These are phyloP conservation scores for Clavispora carvajalis DNA, from an alignment of 805 yeast genomes.

Conservation along the genomic window DNA sequence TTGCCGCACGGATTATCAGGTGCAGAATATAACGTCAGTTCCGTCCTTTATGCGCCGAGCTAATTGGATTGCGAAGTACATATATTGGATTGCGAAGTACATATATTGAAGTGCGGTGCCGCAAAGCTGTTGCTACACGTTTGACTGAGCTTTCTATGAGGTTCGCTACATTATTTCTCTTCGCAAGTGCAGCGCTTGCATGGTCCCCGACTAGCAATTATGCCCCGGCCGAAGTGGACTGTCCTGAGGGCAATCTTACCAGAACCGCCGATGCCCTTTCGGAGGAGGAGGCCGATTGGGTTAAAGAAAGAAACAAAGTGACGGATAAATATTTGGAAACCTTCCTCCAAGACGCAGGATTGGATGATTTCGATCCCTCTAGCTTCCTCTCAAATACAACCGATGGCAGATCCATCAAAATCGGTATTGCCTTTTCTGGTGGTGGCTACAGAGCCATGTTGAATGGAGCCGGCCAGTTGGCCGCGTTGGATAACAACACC, in stretches of 20 bases:
- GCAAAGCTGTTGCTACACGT: too few species aligned
- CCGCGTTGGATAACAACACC: slow-evolving; percentile 76
- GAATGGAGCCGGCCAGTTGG: slow-evolving; percentile 74
- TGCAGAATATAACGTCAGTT: too few species aligned
- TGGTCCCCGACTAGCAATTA: slow-evolving; percentile 12
- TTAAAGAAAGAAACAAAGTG: slow-evolving; percentile 22
- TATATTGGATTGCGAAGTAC: too few species aligned
- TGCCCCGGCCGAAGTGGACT: slow-evolving; percentile 13
- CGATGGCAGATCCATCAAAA: slow-evolving; percentile 35
- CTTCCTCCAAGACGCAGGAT: slow-evolving; percentile 42
- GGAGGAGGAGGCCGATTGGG: slow-evolving; percentile 11
- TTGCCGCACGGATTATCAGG: too few species aligned
- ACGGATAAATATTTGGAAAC: slow-evolving; percentile 42
- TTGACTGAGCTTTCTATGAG: slow-evolving; percentile 3
- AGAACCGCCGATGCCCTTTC: slow-evolving; percentile 11
- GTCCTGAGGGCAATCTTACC: slow-evolving; percentile 11
- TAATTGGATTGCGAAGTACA: too few species aligned
- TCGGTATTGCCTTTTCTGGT: slow-evolving; percentile 65
- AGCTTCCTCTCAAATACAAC: slow-evolving; percentile 31
- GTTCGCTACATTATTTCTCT: slow-evolving; percentile 4
- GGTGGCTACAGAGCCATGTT: slow-evolving; percentile 93
- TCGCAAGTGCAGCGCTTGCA: slow-evolving; percentile 11
- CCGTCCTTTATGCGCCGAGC: too few species aligned
- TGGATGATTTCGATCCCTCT: slow-evolving; percentile 44
- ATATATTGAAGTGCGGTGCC: too few species aligned